Conservation (phyloP, 768 basidiomycete genomes). For the Pisolithus marmoratus region DNA sequence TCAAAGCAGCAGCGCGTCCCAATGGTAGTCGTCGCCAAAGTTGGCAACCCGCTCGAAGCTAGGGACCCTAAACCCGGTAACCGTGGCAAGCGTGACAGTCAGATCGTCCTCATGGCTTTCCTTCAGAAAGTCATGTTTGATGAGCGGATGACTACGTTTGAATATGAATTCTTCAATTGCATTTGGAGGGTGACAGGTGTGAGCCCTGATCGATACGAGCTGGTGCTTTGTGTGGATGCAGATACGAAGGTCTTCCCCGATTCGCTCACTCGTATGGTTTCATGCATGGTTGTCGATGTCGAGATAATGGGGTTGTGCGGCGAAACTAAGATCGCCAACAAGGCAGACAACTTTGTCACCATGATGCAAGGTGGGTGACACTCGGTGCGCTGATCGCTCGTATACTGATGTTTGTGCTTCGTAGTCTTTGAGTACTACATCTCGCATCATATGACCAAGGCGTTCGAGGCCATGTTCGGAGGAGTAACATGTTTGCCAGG, state of each 20-base stretch:
- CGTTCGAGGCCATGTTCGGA: constrained; percentile 99
- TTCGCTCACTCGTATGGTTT: constrained; percentile 91
- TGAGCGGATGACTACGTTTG: constrained; percentile 99
- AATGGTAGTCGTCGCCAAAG: constrained; percentile 92
- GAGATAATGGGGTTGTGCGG: constrained; percentile 99
- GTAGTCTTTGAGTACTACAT: constrained; percentile 99
- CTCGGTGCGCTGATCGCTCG: neutral
- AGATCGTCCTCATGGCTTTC: constrained; percentile 97
- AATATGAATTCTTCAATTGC: constrained; percentile 99
- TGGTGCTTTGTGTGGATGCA: constrained; percentile 93
- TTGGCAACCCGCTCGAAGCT: constrained; percentile 88
- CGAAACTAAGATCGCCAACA: constrained; percentile 99
- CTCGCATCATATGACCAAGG: constrained; percentile 98
- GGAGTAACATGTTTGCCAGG: constrained; percentile 99
- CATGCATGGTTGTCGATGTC: constrained; percentile 93
- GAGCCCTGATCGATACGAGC: constrained; percentile 92
- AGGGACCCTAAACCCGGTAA: constrained; percentile 93
- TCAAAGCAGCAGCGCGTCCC: constrained; percentile 97
- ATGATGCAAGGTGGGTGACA: constrained; percentile 93
- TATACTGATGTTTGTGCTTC: constrained; percentile 1
- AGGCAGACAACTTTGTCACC: constrained; percentile 96
- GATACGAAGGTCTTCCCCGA: constrained; percentile 99
- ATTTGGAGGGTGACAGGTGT: constrained; percentile 95
- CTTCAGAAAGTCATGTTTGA: constrained; percentile 99
- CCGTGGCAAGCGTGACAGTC: constrained; percentile 96